Evolutionary conservation across 1,284 basidiomycete genomes (phyloP), one percentile per base, ranked within the genome.

Genomic region (Caloboletus firmus): DNA sequence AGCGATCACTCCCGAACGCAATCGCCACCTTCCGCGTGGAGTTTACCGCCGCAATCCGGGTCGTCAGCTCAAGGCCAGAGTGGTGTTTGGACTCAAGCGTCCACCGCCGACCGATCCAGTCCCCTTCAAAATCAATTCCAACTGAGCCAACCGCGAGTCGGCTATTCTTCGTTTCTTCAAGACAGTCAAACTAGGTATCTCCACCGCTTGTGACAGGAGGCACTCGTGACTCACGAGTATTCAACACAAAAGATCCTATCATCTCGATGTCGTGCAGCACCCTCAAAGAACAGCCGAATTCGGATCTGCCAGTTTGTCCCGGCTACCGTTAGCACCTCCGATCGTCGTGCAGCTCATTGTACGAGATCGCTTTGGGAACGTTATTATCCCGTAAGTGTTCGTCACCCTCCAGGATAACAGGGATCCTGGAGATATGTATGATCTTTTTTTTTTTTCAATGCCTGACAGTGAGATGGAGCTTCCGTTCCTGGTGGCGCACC

Each of bases 211-310:
- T 58, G 28, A 40, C 44, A 50, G 36, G 28, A 43, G 37, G 56
- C 56, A 39, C 39, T 36, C 32, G 52, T 57, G 37, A 58, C 62
- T 72, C 31, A 72, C 56, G 57, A 49, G 37, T 57, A 45, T 24
- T 43, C 43, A 43, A 63, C 56, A 59, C 59, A 24, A n/a, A 62
- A 89, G 87, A 72, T 77, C 82, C 2, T 92, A 91, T 67, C 79
- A 84, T 46, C 80, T 92, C 11, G 83, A 89, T 66, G 81, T 92
- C 55, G 79, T 93, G 39, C 92, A 95, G 66, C 85, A 93, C 55
- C 92, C 92, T 20, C 76, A 82, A 59, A 79, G 80, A 56, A 85
- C 89, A 36, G 89, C 92, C 45, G 90, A 91, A 67, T 93, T 92
- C 73, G 85, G 87, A 41, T 74, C 79, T 45, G 80, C 82, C 20